Base-by-base conservation (phyloP, 2,329 filamentous ascomycete genomes). In the Daldinia eschscholtzii region DNA sequence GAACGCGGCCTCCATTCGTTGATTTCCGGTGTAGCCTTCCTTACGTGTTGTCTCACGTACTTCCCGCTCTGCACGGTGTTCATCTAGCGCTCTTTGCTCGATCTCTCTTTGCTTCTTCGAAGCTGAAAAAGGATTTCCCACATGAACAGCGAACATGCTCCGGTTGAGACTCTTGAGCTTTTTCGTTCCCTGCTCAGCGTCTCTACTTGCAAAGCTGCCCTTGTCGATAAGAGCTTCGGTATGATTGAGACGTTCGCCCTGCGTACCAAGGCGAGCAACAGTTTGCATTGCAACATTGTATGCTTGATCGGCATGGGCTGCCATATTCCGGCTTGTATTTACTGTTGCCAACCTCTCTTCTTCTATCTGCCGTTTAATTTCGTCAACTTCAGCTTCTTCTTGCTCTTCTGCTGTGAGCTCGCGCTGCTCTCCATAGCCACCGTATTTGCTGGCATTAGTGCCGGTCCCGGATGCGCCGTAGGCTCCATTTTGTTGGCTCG, bases 121-220 rank as follows among this genome's bases (percentile, higher is more conserved):
- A 13, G 88, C 92, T 96, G 78, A 97, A 93, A 0, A 93, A 0
- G 91, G 91, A 74, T 93, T 93, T 60, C 85, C 84, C 28, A 94
- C 90, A 76, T 94, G 91, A 23, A 94, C 88, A 4, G 93, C 92
- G 76, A 97, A 97, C 93, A 98, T 97, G 83, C 91, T 94, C 70
- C 91, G 86, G 80, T 98, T 97, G 57, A 97, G 84, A 0, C 88
- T 93, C 83, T 95, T 95, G 41, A 98, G 83, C 77, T 97, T 93
- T 55, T 89, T 88, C 0, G 93, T 91, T 74, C 93, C 92, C 72
- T 94, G 93, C 73, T 94, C 90, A 0, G 93, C 92, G 3, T 93
- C 92, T 71, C 93, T 50, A 23, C 46, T 67, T 23, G 23, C 33
- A 12, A 57, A 20, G 83, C 76, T 97, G 91, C 70, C 97, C 84